Evolutionary conservation across 2,329 filamentous ascomycete species (phyloP).

Genomic region (Fusarium caatingaense): DNA sequence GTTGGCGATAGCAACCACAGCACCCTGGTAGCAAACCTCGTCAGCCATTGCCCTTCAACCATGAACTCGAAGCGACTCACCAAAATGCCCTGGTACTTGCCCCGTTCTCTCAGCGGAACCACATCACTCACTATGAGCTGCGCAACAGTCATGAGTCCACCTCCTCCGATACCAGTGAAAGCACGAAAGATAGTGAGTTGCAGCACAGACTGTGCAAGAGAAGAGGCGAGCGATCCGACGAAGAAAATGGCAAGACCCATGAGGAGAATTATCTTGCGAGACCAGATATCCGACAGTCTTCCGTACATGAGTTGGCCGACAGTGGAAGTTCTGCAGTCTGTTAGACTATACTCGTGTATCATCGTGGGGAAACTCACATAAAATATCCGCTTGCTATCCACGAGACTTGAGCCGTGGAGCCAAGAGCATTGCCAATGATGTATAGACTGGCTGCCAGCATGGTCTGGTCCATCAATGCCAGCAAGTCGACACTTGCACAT

Average conservation of each 20-base stretch:
- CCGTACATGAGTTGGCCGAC: constrained; percentile 61
- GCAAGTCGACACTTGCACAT: constrained; percentile 65
- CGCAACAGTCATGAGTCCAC: constrained; percentile 76
- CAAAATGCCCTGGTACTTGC: constrained; percentile 75
- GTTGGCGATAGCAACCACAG: constrained; percentile 64
- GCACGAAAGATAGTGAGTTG: constrained; percentile 57
- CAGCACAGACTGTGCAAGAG: constrained; percentile 53
- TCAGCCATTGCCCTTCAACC: accelerated
- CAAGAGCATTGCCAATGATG: constrained; percentile 63
- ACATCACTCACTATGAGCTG: constrained; percentile 78
- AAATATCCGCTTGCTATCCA: constrained; percentile 69
- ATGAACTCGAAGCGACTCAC: constrained; percentile 42
- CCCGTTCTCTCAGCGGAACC: constrained; percentile 74
- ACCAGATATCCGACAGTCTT: constrained; percentile 60
- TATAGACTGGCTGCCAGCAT: constrained; percentile 66
- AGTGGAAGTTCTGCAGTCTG: constrained; percentile 54
- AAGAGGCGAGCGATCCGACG: constrained; percentile 57
- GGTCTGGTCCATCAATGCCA: constrained; percentile 69
- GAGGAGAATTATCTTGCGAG: constrained; percentile 56
- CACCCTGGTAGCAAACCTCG: constrained; percentile 48
- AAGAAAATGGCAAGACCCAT: constrained; percentile 57
- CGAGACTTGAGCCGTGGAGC: constrained; percentile 61
- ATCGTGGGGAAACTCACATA: constrained; percentile 54
- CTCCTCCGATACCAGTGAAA: constrained; percentile 70
- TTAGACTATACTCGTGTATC: neutral